These are phyloP conservation scores for Candida tammaniensis DNA, from an alignment of 805 yeast genomes.

Conservation along the genomic window DNA sequence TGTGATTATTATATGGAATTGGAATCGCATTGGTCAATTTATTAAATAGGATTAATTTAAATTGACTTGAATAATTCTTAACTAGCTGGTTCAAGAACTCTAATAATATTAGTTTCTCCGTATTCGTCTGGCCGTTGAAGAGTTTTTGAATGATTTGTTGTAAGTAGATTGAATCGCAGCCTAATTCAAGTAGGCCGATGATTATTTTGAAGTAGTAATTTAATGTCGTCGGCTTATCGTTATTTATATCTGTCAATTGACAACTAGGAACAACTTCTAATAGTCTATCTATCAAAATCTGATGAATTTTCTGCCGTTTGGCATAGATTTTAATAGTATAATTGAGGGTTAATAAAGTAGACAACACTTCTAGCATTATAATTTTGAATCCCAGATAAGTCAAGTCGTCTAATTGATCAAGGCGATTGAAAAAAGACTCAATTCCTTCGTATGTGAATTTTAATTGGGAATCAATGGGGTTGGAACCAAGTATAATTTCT, in stretches of 20 bases:
- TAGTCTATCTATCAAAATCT: slow-evolving; percentile 19
- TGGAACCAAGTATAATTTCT: slow-evolving; percentile 17
- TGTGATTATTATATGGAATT: slow-evolving; percentile 19
- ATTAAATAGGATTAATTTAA: slow-evolving; percentile 27
- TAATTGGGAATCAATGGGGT: slow-evolving; percentile 8
- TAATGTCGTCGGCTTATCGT: slow-evolving; percentile 12
- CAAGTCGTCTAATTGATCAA: slow-evolving; percentile 22
- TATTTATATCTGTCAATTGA: not conserved
- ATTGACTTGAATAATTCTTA: slow-evolving; percentile 23
- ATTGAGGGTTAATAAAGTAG: slow-evolving; percentile 20
- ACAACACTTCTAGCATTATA: slow-evolving; percentile 24
- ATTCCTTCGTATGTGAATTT: slow-evolving; percentile 3
- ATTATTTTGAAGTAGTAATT: slow-evolving; percentile 23
- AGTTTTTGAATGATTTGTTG: slow-evolving; percentile 15
- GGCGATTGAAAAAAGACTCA: slow-evolving; percentile 10
- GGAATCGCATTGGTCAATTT: slow-evolving; percentile 16
- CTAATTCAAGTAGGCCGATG: slow-evolving; percentile 29
- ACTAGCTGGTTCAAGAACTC: slow-evolving; percentile 22
- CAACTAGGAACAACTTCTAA: slow-evolving; percentile 4
- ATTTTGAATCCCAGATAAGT: slow-evolving; percentile 28
- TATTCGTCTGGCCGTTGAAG: slow-evolving; percentile 1
- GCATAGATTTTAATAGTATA: slow-evolving; percentile 24
- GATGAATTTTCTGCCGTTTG: slow-evolving; percentile 17
- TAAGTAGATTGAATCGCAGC: slow-evolving; percentile 25
- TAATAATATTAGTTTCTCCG: slow-evolving; percentile 15